These are phyloP conservation scores for Protostelium mycophagum DNA, from an alignment of 78 protist species.

Conservation along the genomic window DNA sequence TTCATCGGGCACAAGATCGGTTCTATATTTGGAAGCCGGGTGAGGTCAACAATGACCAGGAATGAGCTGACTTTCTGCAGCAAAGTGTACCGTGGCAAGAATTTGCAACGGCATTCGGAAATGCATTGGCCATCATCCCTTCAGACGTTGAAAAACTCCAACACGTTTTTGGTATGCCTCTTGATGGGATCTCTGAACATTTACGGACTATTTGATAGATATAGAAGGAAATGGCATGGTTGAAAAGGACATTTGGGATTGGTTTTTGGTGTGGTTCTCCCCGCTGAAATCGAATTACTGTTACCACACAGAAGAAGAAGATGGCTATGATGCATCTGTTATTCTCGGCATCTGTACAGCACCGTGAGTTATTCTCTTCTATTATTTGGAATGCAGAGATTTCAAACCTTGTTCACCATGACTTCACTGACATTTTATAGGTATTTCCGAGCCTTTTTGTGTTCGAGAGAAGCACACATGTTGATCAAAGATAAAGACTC, in stretches of 20 bases:
- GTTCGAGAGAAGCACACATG: neutral
- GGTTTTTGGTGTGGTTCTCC: neutral
- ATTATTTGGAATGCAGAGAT: too few relatives aligned
- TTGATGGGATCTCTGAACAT: neutral
- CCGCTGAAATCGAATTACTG: neutral
- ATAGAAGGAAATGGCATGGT: neutral
- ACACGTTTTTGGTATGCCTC: neutral
- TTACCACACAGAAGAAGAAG: neutral
- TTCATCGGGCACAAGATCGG: neutral
- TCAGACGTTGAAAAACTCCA: neutral
- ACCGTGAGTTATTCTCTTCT: neutral
- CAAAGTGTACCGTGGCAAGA: too few relatives aligned
- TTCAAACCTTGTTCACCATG: too few relatives aligned
- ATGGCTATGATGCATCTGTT: neutral
- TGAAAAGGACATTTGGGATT: neutral
- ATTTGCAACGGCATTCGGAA: neutral
- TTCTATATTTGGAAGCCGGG: neutral
- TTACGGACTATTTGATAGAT: neutral
- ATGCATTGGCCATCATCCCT: neutral
- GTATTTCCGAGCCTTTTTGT: neutral
- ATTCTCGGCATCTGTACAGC: neutral
- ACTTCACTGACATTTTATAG: neutral
- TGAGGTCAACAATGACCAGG: neutral
- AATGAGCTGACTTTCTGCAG: neutral
- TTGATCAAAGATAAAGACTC: neutral